Evolutionary conservation across 2,329 filamentous ascomycete genomes (phyloP).

Genomic region (Sclerotinia spermophila): DNA sequence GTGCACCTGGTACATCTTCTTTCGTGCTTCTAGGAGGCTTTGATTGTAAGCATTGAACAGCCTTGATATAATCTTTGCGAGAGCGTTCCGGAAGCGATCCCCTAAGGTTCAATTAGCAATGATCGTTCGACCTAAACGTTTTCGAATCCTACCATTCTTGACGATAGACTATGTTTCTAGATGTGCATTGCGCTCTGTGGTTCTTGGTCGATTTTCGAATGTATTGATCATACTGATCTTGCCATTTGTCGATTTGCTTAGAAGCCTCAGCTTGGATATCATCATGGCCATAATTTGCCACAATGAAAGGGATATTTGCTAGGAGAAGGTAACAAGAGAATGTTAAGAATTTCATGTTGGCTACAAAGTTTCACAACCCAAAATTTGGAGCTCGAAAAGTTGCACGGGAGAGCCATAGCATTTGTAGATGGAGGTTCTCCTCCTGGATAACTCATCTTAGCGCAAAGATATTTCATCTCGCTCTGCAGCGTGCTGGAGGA

Average conservation of each 20-base stretch:
- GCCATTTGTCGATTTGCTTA: constrained; percentile 8
- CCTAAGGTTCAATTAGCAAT: neutral
- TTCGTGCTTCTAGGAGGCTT: constrained; percentile 37
- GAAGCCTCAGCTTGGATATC: neutral
- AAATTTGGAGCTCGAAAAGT: neutral
- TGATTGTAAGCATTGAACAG: constrained; percentile 40
- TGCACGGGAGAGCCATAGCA: neutral
- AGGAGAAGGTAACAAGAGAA: neutral
- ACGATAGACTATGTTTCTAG: neutral
- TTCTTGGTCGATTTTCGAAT: neutral
- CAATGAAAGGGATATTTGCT: neutral
- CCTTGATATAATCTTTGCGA: constrained; percentile 38
- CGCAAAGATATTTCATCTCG: neutral
- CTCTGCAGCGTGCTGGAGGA: neutral
- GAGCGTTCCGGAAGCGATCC: constrained; percentile 6
- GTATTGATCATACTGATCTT: constrained; percentile 5
- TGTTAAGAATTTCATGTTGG: neutral
- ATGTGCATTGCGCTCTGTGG: neutral
- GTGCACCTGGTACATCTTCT: constrained; percentile 31
- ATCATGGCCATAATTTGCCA: neutral
- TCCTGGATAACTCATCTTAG: neutral
- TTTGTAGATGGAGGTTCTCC: neutral
- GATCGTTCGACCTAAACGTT: neutral
- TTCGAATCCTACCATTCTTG: neutral
- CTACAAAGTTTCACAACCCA: neutral